These are phyloP conservation scores for Fusarium transvaalense DNA, from an alignment of 2,329 filamentous ascomycete genomes.

Conservation along the genomic window DNA sequence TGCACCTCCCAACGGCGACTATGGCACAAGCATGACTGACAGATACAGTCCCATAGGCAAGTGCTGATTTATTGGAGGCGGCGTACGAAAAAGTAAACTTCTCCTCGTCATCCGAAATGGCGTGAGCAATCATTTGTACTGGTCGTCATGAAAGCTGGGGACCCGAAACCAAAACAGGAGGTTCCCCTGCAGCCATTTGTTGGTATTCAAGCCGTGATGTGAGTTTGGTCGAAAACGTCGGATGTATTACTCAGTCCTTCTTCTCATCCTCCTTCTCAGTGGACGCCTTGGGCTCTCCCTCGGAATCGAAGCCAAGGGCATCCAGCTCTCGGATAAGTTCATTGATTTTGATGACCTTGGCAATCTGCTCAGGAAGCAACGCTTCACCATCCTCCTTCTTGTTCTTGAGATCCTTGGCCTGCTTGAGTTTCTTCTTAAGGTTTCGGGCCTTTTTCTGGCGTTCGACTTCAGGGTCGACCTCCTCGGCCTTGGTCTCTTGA, in stretches of 20 bases:
- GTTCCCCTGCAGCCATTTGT: background rate
- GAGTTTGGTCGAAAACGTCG: background rate
- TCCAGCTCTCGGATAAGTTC: slow-evolving; percentile 92
- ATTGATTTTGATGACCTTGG: slow-evolving; percentile 97
- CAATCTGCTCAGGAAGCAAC: slow-evolving; percentile 92
- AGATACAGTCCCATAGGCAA: background rate
- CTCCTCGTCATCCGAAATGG: background rate
- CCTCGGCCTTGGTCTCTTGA: slow-evolving; percentile 53
- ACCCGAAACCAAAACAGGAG: background rate
- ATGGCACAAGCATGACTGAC: background rate
- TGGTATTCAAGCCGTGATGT: background rate
- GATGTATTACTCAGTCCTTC: slow-evolving; percentile 41
- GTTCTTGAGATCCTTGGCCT: slow-evolving; percentile 88
- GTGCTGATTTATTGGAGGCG: background rate
- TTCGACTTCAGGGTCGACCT: slow-evolving; percentile 77
- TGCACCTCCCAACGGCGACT: background rate
- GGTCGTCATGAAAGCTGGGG: background rate
- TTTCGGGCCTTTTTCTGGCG: slow-evolving; percentile 93
- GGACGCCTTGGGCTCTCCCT: slow-evolving; percentile 69
- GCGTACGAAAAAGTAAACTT: background rate
- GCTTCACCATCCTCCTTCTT: slow-evolving; percentile 91
- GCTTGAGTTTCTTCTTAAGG: slow-evolving; percentile 93
- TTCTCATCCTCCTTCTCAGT: slow-evolving; percentile 27
- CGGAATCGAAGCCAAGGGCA: slow-evolving; percentile 82
- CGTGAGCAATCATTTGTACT: background rate